phyloP scores from a whole-genome alignment of 805 yeast genomes.

The Candida pseudofarinosa region DNA sequence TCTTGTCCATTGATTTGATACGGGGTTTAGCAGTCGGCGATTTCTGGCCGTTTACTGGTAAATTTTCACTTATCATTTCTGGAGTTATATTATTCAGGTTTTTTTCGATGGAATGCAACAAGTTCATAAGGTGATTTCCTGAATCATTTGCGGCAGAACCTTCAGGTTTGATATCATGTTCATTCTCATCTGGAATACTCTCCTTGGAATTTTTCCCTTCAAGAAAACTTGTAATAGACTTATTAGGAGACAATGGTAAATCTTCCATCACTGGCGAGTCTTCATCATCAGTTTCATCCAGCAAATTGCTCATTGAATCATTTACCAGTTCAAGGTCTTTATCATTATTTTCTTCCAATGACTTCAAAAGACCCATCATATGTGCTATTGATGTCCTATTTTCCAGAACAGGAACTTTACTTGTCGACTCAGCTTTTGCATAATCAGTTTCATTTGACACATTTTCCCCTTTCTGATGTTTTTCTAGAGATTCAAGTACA shows the following conservation, averaged over 20 bases:
- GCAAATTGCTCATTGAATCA: too few relatives aligned
- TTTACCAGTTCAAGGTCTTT: too few relatives aligned
- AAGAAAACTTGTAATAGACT: too few relatives aligned
- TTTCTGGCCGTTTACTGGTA: background rate
- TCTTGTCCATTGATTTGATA: background rate
- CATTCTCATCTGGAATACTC: too few relatives aligned
- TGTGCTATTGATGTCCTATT: slow-evolving; percentile 28
- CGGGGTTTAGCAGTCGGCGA: background rate
- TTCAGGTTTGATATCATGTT: background rate
- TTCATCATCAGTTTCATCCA: too few relatives aligned
- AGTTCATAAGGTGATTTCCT: background rate
- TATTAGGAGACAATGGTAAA: too few relatives aligned
- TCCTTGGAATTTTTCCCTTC: too few relatives aligned
- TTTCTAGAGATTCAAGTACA: slow-evolving; percentile 18
- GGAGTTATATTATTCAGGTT: background rate
- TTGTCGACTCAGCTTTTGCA: background rate
- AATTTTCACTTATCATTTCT: background rate
- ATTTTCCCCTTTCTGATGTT: slow-evolving; percentile 3
- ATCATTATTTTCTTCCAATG: slow-evolving; percentile 10
- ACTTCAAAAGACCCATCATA: slow-evolving; percentile 28
- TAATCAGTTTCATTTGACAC: slow-evolving; percentile 6
- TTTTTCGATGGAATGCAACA: background rate
- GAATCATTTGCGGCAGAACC: background rate
- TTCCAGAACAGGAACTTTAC: slow-evolving; percentile 6
- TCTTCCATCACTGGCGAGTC: too few relatives aligned